A percentile compares a stretch with the other conserved stretches of the same genome.
These are phyloP conservation scores for Boletus sensibilis DNA, from an alignment of 768 basidiomycete species.

Conservation along the genomic window DNA sequence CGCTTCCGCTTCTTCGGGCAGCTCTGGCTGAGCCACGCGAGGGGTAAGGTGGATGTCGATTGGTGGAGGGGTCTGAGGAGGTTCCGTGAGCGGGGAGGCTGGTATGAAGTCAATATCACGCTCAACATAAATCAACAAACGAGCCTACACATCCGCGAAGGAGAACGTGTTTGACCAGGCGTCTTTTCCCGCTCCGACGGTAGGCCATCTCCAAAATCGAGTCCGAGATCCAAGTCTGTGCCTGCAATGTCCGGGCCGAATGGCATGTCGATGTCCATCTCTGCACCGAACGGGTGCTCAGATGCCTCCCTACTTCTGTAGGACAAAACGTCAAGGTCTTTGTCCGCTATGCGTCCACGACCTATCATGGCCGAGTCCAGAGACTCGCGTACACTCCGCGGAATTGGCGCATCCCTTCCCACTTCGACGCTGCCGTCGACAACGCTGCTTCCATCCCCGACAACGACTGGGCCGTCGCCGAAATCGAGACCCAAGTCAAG, in stretches of 20 bases:
- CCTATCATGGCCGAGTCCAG: constrained; percentile 63
- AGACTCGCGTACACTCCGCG: constrained; percentile 49
- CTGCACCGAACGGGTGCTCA: constrained; percentile 62
- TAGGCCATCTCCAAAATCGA: constrained; percentile 63
- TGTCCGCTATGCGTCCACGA: constrained; percentile 40
- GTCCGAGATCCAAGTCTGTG: constrained; percentile 65
- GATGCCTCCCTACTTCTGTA: constrained; percentile 62
- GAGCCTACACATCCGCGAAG: constrained; percentile 67
- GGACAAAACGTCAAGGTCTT: constrained; percentile 65
- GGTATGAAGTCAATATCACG: constrained; percentile 9
- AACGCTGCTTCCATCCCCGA: constrained; percentile 48
- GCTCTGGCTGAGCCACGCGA: constrained; percentile 41
- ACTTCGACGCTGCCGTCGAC: constrained; percentile 61
- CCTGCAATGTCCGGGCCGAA: constrained; percentile 50
- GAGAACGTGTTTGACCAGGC: constrained; percentile 56
- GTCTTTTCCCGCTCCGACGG: constrained; percentile 49
- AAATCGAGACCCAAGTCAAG: constrained; percentile 78
- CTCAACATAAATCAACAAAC: background rate
- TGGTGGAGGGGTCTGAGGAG: constrained; percentile 76
- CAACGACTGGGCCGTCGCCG: constrained; percentile 53
- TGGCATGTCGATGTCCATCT: constrained; percentile 49
- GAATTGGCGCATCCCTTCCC: constrained; percentile 65
- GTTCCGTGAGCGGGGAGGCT: constrained; percentile 78
- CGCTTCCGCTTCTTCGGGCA: constrained; percentile 37
- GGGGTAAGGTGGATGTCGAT: constrained; percentile 48